A percentile compares a stretch with the other conserved stretches of the same genome.
phyloP scores from a whole-genome alignment of 108 stramenopile genomes.

The Nannochloropsis oceanica region DNA sequence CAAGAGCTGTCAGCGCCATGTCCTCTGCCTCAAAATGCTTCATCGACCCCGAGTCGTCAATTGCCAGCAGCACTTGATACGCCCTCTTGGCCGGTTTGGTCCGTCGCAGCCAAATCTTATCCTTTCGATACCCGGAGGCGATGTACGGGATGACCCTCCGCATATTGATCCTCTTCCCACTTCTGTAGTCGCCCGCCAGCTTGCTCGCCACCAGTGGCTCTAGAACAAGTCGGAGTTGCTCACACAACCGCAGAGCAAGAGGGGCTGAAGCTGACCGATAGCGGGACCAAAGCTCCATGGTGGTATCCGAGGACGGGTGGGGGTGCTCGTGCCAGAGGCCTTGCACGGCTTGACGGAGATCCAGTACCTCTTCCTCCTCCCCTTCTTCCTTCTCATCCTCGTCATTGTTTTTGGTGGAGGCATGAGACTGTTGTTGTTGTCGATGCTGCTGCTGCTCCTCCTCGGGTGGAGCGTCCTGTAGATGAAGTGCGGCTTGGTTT shows the following conservation, averaged over 20 bases:
- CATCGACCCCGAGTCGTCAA: slow-evolving; percentile 97
- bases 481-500: neutral
- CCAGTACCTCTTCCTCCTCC: neutral
- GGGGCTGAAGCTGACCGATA: slow-evolving; percentile 52
- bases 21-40: slow-evolving; percentile 69
- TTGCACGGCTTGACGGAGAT: neutral
- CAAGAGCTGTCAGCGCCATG: slow-evolving; percentile 69
- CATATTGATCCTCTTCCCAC: slow-evolving; percentile 97
- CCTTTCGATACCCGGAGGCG: slow-evolving; percentile 91
- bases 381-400: neutral
- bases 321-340: neutral
- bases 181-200: slow-evolving; percentile 82
- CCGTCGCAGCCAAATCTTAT: slow-evolving; percentile 97
- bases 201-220: slow-evolving; percentile 88
- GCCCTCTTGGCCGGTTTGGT: slow-evolving; percentile 95
- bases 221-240: slow-evolving; percentile 87
- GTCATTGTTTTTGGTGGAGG: neutral
- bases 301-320: slow-evolving; percentile 29
- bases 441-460: neutral
- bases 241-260: slow-evolving; percentile 73
- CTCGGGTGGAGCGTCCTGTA: neutral
- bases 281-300: slow-evolving; percentile 42
- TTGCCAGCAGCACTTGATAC: slow-evolving; percentile 82
- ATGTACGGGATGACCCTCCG: slow-evolving; percentile 95
- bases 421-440: too few species aligned